Percentiles rank a stretch among this genome's conserved stretches.
Conservation (phyloP, 257 asterid species). For the Nicotiana paniculata region DNA sequence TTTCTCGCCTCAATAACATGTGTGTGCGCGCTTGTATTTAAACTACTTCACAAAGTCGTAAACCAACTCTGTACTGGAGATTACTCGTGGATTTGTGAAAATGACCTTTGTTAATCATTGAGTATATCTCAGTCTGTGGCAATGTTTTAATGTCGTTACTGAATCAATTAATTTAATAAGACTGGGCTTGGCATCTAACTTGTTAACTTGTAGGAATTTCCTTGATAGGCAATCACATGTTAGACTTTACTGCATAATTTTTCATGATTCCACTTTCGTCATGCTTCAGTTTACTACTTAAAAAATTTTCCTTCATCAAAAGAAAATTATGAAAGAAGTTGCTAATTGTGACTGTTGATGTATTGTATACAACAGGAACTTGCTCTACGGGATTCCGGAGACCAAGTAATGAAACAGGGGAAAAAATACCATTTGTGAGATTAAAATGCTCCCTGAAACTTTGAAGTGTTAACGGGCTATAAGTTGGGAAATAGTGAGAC, state of each 20-base stretch:
- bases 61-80: too few species aligned
- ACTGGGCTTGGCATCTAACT: too few species aligned
- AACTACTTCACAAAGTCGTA: too few species aligned
- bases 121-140: too few species aligned
- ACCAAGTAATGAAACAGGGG: not conserved
- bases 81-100: too few species aligned
- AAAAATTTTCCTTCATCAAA: not conserved
- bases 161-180: too few species aligned
- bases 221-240: too few species aligned
- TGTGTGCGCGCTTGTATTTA: not conserved
- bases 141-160: too few species aligned
- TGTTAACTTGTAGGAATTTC: too few species aligned
- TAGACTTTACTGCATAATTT: too few species aligned
- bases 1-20: not conserved
- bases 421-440: not conserved
- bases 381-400: not conserved
- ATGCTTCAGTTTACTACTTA: not conserved
- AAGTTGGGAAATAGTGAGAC: constrained; percentile 14
- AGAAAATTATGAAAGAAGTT: not conserved
- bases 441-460: not conserved
- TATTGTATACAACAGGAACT: not conserved
- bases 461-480: constrained; percentile 15
- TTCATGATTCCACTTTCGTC: not conserved
- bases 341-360: not conserved
- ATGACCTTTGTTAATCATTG: too few species aligned